These are phyloP conservation scores for Anacardium occidentale DNA, from an alignment of 345 rosid species.

Conservation along the genomic window DNA sequence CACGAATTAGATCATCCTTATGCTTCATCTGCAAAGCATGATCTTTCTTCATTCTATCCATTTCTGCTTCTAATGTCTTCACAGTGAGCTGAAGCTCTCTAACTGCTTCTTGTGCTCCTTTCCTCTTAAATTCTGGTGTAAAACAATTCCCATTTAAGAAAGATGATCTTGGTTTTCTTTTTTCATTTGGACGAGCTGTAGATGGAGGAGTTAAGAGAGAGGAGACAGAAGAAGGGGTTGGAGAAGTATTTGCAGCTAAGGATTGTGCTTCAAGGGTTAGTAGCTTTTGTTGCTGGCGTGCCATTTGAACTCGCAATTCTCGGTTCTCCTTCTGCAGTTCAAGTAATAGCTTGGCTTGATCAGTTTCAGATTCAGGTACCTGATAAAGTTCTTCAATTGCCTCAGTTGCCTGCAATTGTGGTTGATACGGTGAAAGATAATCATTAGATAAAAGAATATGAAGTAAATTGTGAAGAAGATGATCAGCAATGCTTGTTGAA, in stretches of 20 bases:
- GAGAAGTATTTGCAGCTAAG: slow-evolving; percentile 61
- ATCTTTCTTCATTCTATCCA: slow-evolving; percentile 77
- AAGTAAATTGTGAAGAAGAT: neutral
- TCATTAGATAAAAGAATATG: too few species aligned
- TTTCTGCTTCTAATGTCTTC: slow-evolving; percentile 66
- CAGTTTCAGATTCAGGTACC: slow-evolving; percentile 47
- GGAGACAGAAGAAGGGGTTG: slow-evolving; percentile 73
- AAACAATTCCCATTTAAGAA: slow-evolving; percentile 71
- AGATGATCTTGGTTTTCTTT: slow-evolving; percentile 62
- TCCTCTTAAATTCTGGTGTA: slow-evolving; percentile 68
- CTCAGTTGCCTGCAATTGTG: slow-evolving; percentile 45
- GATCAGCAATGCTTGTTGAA: neutral
- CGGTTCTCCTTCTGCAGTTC: slow-evolving; percentile 88
- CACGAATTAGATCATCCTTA: slow-evolving; percentile 62
- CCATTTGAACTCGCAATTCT: slow-evolving; percentile 72
- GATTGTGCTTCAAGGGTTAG: slow-evolving; percentile 66
- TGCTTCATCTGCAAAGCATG: slow-evolving; percentile 66
- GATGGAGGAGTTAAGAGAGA: slow-evolving; percentile 78
- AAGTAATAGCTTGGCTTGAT: slow-evolving; percentile 67
- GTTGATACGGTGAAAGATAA: neutral
- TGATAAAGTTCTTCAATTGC: slow-evolving; percentile 49
- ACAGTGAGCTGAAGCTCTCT: slow-evolving; percentile 60
- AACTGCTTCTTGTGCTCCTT: slow-evolving; percentile 48
- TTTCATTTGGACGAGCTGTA: slow-evolving; percentile 53
- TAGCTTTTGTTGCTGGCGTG: slow-evolving; percentile 70